These are phyloP conservation scores for Gracilaria domingensis DNA, from an alignment of 23 red algal species.

Conservation along the genomic window DNA sequence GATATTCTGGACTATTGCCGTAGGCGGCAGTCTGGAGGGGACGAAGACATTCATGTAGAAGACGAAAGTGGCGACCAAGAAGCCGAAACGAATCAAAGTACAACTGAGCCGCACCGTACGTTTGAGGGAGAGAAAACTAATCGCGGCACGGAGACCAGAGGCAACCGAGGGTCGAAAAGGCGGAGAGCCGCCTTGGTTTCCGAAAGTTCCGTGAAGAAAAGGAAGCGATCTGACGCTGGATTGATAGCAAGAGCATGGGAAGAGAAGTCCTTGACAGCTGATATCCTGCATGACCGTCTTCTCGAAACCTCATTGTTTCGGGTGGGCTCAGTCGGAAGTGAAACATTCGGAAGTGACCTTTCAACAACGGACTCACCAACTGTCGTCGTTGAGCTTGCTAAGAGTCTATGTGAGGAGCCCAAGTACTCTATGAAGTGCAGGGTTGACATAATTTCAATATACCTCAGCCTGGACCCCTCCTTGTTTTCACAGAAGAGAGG, in stretches of 20 bases:
- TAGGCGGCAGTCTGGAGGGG: neutral
- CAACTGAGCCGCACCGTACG: neutral
- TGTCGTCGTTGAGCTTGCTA: constrained; percentile 21
- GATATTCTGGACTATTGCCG: neutral
- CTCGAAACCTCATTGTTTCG: neutral
- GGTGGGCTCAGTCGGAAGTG: neutral
- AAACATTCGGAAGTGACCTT: neutral
- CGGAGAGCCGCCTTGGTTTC: neutral
- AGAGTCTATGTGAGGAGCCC: constrained; percentile 24
- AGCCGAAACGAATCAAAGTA: neutral
- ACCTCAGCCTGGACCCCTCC: constrained; percentile 29
- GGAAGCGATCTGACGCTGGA: neutral
- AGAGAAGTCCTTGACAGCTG: neutral
- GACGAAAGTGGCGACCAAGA: constrained; percentile 20
- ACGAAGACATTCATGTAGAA: neutral
- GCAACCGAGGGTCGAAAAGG: neutral
- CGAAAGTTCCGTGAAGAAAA: neutral
- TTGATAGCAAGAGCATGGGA: neutral
- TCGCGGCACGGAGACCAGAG: neutral
- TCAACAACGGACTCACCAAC: constrained; percentile 49
- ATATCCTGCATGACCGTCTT: neutral
- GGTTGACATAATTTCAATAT: constrained; percentile 32
- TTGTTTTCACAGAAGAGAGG: constrained; percentile 62
- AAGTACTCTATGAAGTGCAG: constrained; percentile 23
- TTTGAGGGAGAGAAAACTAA: too few species aligned